A percentile compares a stretch with the other conserved stretches of the same genome.
Evolutionary conservation across 345 rosid species (phyloP).

Genomic region (Ceriops tagal): DNA sequence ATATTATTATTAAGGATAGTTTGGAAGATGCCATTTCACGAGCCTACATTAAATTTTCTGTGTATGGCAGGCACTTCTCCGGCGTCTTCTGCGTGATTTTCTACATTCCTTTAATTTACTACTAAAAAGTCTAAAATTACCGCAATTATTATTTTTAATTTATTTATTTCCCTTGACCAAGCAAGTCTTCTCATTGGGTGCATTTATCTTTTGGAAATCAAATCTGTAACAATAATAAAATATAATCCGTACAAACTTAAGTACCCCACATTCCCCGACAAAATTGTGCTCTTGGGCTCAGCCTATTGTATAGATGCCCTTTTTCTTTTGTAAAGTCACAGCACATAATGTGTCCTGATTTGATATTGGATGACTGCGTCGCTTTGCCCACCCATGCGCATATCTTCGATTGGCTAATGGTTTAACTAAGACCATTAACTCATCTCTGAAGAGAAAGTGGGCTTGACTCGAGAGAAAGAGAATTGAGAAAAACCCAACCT

Average conservation of each 20-base stretch:
- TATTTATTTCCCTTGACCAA: background rate
- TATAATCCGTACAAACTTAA: slow-evolving; percentile 40
- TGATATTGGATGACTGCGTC: slow-evolving; percentile 19
- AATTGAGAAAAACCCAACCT: background rate
- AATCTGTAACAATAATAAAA: slow-evolving; percentile 1
- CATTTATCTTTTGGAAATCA: background rate
- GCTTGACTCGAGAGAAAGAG: background rate
- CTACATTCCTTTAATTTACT: no score
- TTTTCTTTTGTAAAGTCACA: background rate
- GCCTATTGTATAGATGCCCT: background rate
- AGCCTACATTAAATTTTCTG: no score
- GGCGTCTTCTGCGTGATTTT: no score
- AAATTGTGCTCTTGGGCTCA: slow-evolving; percentile 12
- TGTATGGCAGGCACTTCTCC: no score
- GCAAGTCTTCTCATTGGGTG: background rate
- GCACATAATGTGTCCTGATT: background rate
- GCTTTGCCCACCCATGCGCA: background rate
- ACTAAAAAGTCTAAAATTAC: no score
- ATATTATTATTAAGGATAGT: no score
- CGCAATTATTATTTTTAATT: background rate
- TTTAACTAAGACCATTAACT: background rate
- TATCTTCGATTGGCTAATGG: background rate
- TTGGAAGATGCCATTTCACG: no score
- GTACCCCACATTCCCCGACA: slow-evolving; percentile 66
- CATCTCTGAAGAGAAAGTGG: background rate